Conservation (phyloP, 2,329 filamentous ascomycete species). For the Metarhizium guizhouense region DNA sequence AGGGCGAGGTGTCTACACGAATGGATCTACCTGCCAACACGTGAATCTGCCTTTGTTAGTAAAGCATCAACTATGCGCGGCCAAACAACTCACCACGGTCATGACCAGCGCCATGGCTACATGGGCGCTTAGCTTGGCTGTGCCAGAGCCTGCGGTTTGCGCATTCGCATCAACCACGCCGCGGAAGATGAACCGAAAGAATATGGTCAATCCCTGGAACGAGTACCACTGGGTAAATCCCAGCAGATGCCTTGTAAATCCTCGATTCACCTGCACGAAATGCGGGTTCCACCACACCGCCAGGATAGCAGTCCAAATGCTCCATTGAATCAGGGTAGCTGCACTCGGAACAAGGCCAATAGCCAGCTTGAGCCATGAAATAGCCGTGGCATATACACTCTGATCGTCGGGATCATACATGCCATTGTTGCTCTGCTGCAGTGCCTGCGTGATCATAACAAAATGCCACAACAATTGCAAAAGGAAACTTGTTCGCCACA, state of each 20-base stretch:
- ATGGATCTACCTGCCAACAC: constrained; percentile 35
- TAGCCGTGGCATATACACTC: constrained; percentile 9
- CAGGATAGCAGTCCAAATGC: constrained; percentile 38
- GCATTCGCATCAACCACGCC: constrained; percentile 31
- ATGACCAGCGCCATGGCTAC: constrained; percentile 43
- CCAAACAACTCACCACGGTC: constrained; percentile 36
- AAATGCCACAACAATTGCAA: constrained; percentile 45
- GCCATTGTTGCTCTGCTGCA: constrained; percentile 18
- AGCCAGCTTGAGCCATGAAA: constrained; percentile 9
- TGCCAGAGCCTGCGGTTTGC: constrained; percentile 26
- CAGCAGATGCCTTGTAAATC: constrained; percentile 48
- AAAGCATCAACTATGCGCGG: neutral
- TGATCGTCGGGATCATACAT: constrained; percentile 25
- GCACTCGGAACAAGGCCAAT: constrained; percentile 28
- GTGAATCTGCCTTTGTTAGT: constrained; percentile 32
- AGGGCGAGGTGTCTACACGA: constrained; percentile 46
- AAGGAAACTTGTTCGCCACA: constrained; percentile 39
- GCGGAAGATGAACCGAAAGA: constrained; percentile 43
- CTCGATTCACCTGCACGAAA: constrained; percentile 50
- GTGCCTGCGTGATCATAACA: constrained; percentile 15
- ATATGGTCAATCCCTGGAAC: constrained; percentile 51
- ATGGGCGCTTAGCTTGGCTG: constrained; percentile 44
- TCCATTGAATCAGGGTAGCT: constrained; percentile 34
- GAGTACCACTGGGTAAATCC: constrained; percentile 58
- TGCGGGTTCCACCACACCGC: constrained; percentile 63